Evolutionary conservation across 2,329 filamentous ascomycete species (phyloP).

Genomic region (Phyllosticta capitalensis): DNA sequence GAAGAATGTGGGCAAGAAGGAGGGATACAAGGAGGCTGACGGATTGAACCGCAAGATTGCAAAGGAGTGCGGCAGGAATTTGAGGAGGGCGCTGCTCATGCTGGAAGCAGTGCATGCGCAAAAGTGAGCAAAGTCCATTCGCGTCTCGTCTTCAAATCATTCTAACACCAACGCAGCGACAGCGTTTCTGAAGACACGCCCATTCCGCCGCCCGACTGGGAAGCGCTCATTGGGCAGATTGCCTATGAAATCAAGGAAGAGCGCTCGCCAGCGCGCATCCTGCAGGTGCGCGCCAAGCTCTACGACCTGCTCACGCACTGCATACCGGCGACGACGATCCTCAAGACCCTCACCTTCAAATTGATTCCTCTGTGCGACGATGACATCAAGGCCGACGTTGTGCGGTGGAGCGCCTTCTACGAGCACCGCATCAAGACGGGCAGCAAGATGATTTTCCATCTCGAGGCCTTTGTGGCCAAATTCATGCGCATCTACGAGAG

Average conservation of each 20-base stretch:
- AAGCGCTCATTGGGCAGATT: conserved; percentile 78
- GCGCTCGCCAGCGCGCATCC: conserved; percentile 78
- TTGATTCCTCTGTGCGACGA: conserved; percentile 82
- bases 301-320: conserved; percentile 96
- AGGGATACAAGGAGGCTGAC: conserved; percentile 70
- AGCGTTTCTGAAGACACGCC: conserved; percentile 78
- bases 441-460: conserved; percentile 91
- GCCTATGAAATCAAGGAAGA: conserved; percentile 92
- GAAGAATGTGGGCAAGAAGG: conserved; percentile 59
- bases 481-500: conserved; percentile 96
- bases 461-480: conserved; percentile 97
- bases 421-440: conserved; percentile 90
- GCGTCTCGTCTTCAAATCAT: background rate
- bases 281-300: conserved; percentile 84
- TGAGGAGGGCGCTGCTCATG: conserved; percentile 87
- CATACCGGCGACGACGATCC: conserved; percentile 86
- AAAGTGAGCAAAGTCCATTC: conserved; percentile 53
- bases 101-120: conserved; percentile 95
- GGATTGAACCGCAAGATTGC: conserved; percentile 78
- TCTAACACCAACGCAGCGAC: conserved; percentile 49
- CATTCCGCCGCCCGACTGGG: conserved; percentile 95
- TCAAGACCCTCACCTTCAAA: conserved; percentile 93
- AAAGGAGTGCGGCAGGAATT: conserved; percentile 79
- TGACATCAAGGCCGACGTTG: conserved; percentile 78
- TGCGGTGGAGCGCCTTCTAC: conserved; percentile 95